Evolutionary conservation across 371 early-diverging fungal species (phyloP), one percentile per base, ranked within the genome.

Genomic region (Lichtheimia hyalospora): DNA sequence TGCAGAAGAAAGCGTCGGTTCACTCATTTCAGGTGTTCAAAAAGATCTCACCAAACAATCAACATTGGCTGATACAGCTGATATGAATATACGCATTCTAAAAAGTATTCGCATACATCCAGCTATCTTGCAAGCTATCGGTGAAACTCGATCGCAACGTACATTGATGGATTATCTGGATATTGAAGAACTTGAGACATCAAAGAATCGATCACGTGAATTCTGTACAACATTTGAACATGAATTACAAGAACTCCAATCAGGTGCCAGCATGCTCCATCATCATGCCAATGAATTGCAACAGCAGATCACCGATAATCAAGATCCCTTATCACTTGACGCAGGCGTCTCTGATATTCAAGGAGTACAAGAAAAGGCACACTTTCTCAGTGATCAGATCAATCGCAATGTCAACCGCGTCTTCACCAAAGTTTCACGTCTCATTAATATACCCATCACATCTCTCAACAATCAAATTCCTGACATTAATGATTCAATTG

Each of bases 371-470:
- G 24, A 62, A 28, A 70, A 66, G 23, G 56, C 74, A 16, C 58
- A 62, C 25, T 60, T 62, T 25, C 40, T 70, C 3, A 58, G 68
- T 52, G 70, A 71, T 39, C 75, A 64, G 49, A 57, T 73, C 24
- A 71, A 77, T 40, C 58, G 81, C 13, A 71, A 74, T 39, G 50
- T 72, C n/a, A 23, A 48, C 14, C 67, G 76, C 21, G 62, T 76
- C 0, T 61, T 69, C 27, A 60, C 59, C 48, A 76, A 72, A 21
- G 69, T 79, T 2, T 59, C 73, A 18, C 66, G 62, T 10, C 24
- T 76, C 13, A 18, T 71, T 2, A 53, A 67, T 10, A 46, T 57
- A 25, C 67, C 78, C 4, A 13, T 74, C 21, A 49, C 59, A 10
- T 55, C 67, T 0, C 57, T 68, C 1, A 55, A 8, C 54, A 63